Base-by-base conservation (phyloP, 192 early-diverging fungal genomes). In the Kickxella alabastrina region DNA sequence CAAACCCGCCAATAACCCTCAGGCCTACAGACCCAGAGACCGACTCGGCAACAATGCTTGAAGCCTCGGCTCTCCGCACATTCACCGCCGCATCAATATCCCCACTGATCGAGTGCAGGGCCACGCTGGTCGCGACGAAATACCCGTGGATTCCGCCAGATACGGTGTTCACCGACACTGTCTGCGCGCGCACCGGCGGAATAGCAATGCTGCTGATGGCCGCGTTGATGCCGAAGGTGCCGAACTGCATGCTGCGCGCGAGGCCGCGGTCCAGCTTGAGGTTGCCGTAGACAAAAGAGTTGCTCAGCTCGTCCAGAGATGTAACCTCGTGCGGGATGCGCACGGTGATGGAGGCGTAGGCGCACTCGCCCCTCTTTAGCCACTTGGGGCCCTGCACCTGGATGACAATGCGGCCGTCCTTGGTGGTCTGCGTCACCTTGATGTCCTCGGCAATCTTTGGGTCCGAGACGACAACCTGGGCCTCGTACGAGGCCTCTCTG, bases 311-410 rank as follows among this genome's bases (percentile, higher is more conserved):
- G 3, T 39, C 52, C 9, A 76, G 46, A 26, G 48, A 43, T 14
- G 57, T 57, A 14, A 49, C 27, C 23, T 59, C 34, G 38, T 63
- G 27, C 25, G 73, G 73, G 26, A 69, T 57, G 42, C 36, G 43
- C 35, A 76, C 54, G 24, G 58, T 54, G 32, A 76, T 50, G 35
- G 29, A 57, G 32, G 73, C 73, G 22, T 63, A 65, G 6, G 67
- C 67, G 35, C 73, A 76, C 26, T 76, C 54, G 51, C 41, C 48
- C 31, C 37, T 53, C 43, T 49, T 46, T 47, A 69, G 53, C 54
- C 57, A 57, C 44, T 69, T 76, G 45, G 73, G 73, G 25, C 73
- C 73, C 40, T 61, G 36, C 37, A 76, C 59, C 45, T 48, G 38
- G 44, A 76, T 65, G 28, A 29, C 18, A 24, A 76, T 50, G 19